Evolutionary conservation across 305 asterid genomes (phyloP).

Genomic region (Fraxinus nigra): DNA sequence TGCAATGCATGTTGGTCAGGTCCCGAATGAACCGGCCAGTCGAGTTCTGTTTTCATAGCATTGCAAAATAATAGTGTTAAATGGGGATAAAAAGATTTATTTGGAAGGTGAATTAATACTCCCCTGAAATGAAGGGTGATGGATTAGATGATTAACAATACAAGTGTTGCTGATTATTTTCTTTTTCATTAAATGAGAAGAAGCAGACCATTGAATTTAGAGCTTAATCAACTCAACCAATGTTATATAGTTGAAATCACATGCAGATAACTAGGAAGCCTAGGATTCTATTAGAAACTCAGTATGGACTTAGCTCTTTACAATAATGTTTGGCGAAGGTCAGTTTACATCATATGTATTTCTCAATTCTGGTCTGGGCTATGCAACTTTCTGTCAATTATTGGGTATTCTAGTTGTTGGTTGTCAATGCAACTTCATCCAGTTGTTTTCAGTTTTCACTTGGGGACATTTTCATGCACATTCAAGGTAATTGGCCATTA

Average conservation of each 20-base stretch:
- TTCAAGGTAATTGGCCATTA: neutral
- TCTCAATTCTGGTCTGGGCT: neutral
- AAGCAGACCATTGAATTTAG: neutral
- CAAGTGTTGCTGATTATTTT: neutral
- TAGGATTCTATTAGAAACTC: neutral
- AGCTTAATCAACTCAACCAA: neutral
- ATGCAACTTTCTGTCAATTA: neutral
- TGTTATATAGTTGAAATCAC: neutral
- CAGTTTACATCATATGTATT: neutral
- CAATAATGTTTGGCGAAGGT: neutral
- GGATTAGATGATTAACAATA: neutral
- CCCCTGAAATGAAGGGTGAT: constrained; percentile 3
- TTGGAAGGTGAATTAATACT: constrained; percentile 2
- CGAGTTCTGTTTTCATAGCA: too few relatives aligned
- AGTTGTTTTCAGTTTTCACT: constrained; percentile 3
- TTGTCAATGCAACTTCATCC: neutral
- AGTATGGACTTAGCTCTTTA: neutral
- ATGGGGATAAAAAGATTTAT: neutral
- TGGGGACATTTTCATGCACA: neutral
- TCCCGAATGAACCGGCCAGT: too few relatives aligned
- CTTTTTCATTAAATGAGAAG: neutral
- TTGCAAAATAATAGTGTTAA: neutral
- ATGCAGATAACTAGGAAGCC: neutral
- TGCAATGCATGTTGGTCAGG: too few relatives aligned
- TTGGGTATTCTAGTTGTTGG: neutral